Conservation (phyloP, 2,329 filamentous ascomycete genomes). For the Corynespora cassiicola region DNA sequence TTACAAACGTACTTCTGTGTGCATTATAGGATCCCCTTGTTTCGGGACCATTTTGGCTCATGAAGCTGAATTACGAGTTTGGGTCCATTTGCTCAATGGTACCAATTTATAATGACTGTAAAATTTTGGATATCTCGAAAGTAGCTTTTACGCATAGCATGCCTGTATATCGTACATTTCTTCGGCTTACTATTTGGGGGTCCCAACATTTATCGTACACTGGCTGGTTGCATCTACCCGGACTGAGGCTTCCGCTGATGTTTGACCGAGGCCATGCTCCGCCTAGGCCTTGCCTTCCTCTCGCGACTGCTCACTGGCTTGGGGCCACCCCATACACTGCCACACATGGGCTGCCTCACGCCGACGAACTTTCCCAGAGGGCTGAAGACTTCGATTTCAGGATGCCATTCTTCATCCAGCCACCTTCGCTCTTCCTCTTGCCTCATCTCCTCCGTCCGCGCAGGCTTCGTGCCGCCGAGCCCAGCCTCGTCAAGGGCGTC, state of each 20-base stretch:
- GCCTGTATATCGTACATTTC: too few species aligned
- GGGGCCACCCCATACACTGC: constrained; percentile 66
- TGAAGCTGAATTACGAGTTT: too few species aligned
- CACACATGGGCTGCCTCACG: constrained; percentile 71
- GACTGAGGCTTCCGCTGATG: constrained; percentile 35
- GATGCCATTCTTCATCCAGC: constrained; percentile 55
- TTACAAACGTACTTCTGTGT: constrained; percentile 1
- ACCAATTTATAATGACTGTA: too few species aligned
- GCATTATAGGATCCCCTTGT: too few species aligned
- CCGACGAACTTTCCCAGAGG: constrained; percentile 84
- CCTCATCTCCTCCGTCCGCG: constrained; percentile 35
- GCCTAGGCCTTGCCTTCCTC: constrained; percentile 65
- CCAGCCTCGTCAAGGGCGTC: constrained; percentile 17
- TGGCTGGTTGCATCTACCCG: too few species aligned
- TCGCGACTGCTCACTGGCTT: constrained; percentile 58
- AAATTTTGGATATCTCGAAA: too few species aligned
- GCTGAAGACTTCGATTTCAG: constrained; percentile 82
- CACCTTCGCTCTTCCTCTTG: constrained; percentile 21
- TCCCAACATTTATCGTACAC: too few species aligned
- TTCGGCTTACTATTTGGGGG: too few species aligned
- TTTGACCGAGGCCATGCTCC: constrained; percentile 68
- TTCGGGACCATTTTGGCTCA: too few species aligned
- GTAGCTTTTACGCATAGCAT: too few species aligned
- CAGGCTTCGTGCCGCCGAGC: constrained; percentile 22
- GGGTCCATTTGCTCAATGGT: too few species aligned